Evolutionary conservation across 192 early-diverging fungal species (phyloP), one percentile per base, ranked within the genome.

Genomic region (Umbelopsis ramanniana): DNA sequence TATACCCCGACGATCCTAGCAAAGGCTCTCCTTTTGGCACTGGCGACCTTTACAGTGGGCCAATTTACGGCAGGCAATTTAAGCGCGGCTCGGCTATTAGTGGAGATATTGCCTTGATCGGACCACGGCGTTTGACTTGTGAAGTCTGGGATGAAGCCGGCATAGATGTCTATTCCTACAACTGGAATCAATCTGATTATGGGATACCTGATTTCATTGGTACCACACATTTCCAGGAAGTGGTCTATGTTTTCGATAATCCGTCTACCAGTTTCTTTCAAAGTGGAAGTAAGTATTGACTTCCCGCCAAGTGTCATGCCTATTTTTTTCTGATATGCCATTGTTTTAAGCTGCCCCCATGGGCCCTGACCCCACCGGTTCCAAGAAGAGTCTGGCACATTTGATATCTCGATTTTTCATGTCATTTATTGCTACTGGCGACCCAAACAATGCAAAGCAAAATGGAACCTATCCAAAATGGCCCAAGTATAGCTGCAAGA

Each of bases 201-300:
- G 19, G 14, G 4, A 47, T 14, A 11, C 43, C 67, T 24, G 19
- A 6, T 23, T 10, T 10, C 1, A 17, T 29, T 19, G 67, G 67
- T 4, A 10, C 22, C 12, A 68, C 37, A 22, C 67, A 68, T 48
- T 46, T 47, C 19, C 67, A 68, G 46, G 67, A 68, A 24, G 38
- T 68, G 17, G 21, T 68, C 9, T 68, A 68, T 68, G 67, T 68
- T 4, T 68, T 68, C 46, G 67, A 68, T 17, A 68, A 68, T 45
- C 67, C 67, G 3, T 46, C 67, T 6, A 4, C 24, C 2, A 14
- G 15, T 14, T 68, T 68, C 21, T 45, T 45, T 46, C 21, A 68
- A n/a, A 68, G 67, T 19, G 0, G 22, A 2, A 22, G 67, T 68
- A 46, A n/a, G 67, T 29, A 68, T 47, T 19, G 9, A 6, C 35